phyloP scores from a whole-genome alignment of 257 asterid species.

The Henckelia pumila region DNA sequence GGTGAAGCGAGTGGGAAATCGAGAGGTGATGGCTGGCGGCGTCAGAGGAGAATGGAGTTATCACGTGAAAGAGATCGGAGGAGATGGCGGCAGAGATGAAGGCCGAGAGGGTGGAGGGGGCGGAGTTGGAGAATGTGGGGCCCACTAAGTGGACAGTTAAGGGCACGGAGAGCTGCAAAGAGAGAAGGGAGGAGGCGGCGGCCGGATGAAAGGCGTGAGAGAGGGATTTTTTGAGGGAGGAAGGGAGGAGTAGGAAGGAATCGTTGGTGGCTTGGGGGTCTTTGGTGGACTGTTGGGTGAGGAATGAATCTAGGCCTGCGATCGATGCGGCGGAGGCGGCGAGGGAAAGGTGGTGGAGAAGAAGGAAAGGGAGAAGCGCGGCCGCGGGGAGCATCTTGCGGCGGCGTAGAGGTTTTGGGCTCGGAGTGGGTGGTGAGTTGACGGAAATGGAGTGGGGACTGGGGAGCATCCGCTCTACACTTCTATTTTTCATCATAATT shows the following conservation, averaged over 20 bases:
- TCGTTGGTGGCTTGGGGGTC: slow-evolving; percentile 77
- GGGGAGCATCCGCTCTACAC: no score
- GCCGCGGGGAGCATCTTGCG: slow-evolving; percentile 41
- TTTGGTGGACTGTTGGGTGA: slow-evolving; percentile 50
- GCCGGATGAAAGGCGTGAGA: slow-evolving; percentile 46
- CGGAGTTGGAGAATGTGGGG: slow-evolving; percentile 57
- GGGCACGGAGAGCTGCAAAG: slow-evolving; percentile 62
- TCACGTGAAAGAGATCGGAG: slow-evolving; percentile 85
- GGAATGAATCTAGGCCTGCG: slow-evolving; percentile 74
- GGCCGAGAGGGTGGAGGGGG: slow-evolving; percentile 59
- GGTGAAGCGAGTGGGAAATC: slow-evolving; percentile 76
- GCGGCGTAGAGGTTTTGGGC: slow-evolving; percentile 17
- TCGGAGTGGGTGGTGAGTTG: slow-evolving; percentile 1
- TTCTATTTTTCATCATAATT: no score
- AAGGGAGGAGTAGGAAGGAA: slow-evolving; percentile 54
- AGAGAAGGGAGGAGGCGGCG: slow-evolving; percentile 51
- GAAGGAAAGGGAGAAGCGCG: slow-evolving; percentile 35
- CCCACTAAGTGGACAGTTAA: slow-evolving; percentile 78
- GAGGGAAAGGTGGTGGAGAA: slow-evolving; percentile 30
- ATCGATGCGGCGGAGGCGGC: slow-evolving; percentile 47
- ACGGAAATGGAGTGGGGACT: neutral
- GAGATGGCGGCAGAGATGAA: slow-evolving; percentile 65
- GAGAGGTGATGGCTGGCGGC: slow-evolving; percentile 55
- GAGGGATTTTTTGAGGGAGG: slow-evolving; percentile 55
- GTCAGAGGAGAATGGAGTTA: slow-evolving; percentile 56